Evolutionary conservation across 2,329 filamentous ascomycete species (phyloP).

Genomic region (Ceratocystis alfenasii): DNA sequence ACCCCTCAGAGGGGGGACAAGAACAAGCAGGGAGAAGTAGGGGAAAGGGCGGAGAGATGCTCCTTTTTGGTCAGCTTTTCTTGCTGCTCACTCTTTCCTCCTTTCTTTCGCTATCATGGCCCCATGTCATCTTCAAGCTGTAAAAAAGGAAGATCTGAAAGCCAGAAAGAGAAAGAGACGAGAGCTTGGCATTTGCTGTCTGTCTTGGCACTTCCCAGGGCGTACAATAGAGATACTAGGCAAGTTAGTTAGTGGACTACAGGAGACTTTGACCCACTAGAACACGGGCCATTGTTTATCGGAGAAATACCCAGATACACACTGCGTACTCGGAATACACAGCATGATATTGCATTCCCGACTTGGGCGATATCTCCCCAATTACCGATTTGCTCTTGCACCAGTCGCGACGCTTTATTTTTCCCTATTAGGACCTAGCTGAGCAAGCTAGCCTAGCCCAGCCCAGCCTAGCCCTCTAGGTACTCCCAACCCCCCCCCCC

Average conservation of each 20-base stretch:
- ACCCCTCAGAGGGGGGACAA: no score
- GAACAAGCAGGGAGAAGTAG: background rate
- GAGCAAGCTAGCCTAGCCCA: background rate
- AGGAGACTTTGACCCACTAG: background rate
- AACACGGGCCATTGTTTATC: conserved; percentile 9
- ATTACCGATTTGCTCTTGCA: no score
- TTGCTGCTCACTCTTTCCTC: background rate
- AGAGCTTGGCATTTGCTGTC: background rate
- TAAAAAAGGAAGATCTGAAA: background rate
- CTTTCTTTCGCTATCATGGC: background rate
- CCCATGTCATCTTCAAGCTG: background rate
- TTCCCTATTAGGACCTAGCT: no score
- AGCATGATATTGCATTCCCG: no score
- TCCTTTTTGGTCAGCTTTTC: background rate
- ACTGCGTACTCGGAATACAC: no score
- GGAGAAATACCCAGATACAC: background rate
- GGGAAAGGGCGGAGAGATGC: background rate
- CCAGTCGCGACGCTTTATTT: no score
- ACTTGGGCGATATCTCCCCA: no score
- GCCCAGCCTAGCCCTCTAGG: background rate
- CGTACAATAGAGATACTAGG: background rate
- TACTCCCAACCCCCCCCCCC: background rate
- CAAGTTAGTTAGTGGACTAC: background rate
- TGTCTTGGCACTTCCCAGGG: conserved; percentile 5
- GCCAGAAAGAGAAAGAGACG: background rate